Evolutionary conservation across 768 basidiomycete species (phyloP).

Genomic region (Termitomyces sp.): DNA sequence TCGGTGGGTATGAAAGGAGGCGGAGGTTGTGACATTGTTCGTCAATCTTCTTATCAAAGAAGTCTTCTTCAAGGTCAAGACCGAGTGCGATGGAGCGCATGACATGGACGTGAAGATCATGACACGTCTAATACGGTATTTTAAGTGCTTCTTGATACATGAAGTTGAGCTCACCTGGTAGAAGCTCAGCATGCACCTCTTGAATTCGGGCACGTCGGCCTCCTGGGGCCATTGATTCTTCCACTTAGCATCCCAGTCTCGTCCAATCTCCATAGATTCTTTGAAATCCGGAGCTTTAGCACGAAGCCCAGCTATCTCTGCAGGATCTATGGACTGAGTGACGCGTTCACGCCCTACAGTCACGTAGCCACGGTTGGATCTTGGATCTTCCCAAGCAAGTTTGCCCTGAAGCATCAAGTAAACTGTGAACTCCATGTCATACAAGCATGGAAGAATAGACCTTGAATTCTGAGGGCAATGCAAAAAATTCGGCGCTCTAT

Average conservation of each 20-base stretch:
- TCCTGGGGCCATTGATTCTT: constrained; percentile 79
- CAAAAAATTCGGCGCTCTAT: constrained; percentile 77
- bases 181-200: constrained; percentile 68
- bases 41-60: constrained; percentile 71
- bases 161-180: constrained; percentile 43
- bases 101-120: constrained; percentile 65
- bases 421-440: background rate
- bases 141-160: background rate
- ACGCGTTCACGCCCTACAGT: constrained; percentile 77
- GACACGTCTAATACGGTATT: constrained; percentile 51
- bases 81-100: constrained; percentile 88
- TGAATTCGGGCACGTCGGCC: constrained; percentile 58
- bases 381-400: constrained; percentile 81
- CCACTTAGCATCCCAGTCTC: constrained; percentile 75
- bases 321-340: constrained; percentile 62
- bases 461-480: constrained; percentile 56
- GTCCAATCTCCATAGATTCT: constrained; percentile 86
- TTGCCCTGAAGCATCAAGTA: constrained; percentile 48
- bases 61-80: constrained; percentile 63
- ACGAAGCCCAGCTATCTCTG: constrained; percentile 72
- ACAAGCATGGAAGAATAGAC: constrained; percentile 24
- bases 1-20: constrained; percentile 76
- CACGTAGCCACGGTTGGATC: constrained; percentile 83
- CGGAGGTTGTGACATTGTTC: constrained; percentile 80
- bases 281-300: constrained; percentile 74